Percentiles rank a stretch among this genome's conserved stretches.
Conservation (phyloP, 805 yeast species). For the Yamadazyma phyllophila region DNA sequence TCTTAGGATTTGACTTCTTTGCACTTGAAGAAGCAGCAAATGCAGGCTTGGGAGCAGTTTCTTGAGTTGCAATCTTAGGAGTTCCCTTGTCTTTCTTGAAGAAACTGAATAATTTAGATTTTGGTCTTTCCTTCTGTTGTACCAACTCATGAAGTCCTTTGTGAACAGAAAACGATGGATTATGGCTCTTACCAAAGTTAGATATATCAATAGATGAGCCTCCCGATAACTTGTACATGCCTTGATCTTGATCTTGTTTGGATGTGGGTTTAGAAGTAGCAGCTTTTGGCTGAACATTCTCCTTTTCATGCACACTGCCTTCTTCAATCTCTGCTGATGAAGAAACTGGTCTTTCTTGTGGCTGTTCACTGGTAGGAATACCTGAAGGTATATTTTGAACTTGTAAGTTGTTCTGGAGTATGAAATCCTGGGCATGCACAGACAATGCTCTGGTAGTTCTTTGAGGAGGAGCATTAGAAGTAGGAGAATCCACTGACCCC, state of each 20-base stretch:
- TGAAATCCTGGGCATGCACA: conserved; percentile 1
- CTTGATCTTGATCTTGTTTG: not conserved
- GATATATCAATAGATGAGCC: conserved; percentile 41
- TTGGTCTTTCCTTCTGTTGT: conserved; percentile 18
- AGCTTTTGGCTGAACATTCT: conserved; percentile 2
- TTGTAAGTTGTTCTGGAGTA: conserved; percentile 6
- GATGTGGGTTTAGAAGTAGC: not conserved
- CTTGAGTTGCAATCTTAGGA: not conserved
- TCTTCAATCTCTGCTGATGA: conserved; percentile 20
- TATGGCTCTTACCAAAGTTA: conserved; percentile 38
- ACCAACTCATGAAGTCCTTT: conserved; percentile 10
- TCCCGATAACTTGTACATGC: conserved; percentile 18
- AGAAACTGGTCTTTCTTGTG: conserved; percentile 21
- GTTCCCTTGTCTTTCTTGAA: conserved; percentile 25
- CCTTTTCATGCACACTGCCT: conserved; percentile 3
- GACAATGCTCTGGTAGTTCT: not conserved
- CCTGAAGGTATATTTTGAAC: conserved; percentile 13
- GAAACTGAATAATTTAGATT: conserved; percentile 30
- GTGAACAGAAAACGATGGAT: conserved; percentile 32
- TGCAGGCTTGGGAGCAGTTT: not conserved
- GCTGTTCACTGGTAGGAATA: conserved; percentile 4
- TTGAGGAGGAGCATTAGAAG: conserved; percentile 1
- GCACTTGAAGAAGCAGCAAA: not conserved
- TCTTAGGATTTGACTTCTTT: conserved; percentile 9
- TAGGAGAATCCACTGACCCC: conserved; percentile 8